Evolutionary conservation across 768 basidiomycete species (phyloP).

Genomic region (Pholiota molesta): DNA sequence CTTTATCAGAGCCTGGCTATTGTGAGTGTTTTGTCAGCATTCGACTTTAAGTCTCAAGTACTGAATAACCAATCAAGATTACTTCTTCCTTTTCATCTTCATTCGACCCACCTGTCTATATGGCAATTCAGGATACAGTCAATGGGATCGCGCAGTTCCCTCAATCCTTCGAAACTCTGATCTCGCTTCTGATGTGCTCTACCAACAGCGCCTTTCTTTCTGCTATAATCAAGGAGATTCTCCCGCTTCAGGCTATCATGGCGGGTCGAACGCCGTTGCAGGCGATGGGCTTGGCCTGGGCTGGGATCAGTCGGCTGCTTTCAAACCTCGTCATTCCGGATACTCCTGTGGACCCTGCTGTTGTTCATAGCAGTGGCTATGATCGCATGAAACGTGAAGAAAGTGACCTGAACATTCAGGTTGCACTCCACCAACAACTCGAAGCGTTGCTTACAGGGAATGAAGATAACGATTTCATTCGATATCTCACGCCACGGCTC

Average conservation of each 20-base stretch:
- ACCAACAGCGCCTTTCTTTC: constrained; percentile 36
- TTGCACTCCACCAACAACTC: constrained; percentile 54
- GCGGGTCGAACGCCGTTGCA: constrained; percentile 15
- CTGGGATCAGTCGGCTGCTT: constrained; percentile 60
- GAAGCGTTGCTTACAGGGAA: constrained; percentile 65
- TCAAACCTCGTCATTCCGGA: constrained; percentile 81
- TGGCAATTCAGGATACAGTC: constrained; percentile 15
- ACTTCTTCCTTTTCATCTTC: constrained; percentile 46
- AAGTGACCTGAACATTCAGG: constrained; percentile 45
- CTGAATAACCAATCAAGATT: constrained; percentile 32
- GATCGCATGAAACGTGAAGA: constrained; percentile 48
- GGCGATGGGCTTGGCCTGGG: constrained; percentile 49
- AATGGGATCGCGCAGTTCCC: constrained; percentile 4
- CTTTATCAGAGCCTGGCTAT: constrained; percentile 43
- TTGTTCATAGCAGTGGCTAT: constrained; percentile 51
- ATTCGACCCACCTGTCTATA: constrained; percentile 31
- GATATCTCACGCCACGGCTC: constrained; percentile 43
- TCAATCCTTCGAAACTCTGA: constrained; percentile 14
- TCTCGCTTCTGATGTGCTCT: constrained; percentile 35
- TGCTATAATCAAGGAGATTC: constrained; percentile 34
- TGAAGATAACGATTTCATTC: constrained; percentile 46
- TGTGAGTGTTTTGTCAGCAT: constrained; percentile 32
- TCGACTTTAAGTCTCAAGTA: not conserved
- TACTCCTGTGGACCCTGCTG: constrained; percentile 85
- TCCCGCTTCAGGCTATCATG: constrained; percentile 19